Conservation (phyloP, 345 rosid species). For the Combretum micranthum region DNA sequence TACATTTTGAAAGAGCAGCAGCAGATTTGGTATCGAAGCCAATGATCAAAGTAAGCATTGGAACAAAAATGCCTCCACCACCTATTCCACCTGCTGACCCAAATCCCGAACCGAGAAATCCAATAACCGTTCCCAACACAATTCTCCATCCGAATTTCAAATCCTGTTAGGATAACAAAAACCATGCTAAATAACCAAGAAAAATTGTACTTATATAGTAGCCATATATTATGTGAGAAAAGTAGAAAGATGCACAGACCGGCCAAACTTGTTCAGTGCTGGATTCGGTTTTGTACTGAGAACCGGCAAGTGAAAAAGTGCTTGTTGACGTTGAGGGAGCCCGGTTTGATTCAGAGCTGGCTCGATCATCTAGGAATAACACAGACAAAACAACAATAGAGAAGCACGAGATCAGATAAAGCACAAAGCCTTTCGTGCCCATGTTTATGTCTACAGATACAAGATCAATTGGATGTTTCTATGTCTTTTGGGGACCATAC, state of each 20-base stretch:
- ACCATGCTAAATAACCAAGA: neutral
- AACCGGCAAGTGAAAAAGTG: neutral
- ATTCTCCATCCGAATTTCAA: slow-evolving; percentile 63
- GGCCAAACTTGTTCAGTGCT: slow-evolving; percentile 52
- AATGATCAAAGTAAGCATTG: slow-evolving; percentile 82
- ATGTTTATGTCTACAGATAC: slow-evolving; percentile 3
- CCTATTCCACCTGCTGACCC: slow-evolving; percentile 95
- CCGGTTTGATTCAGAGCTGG: neutral
- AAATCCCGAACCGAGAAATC: slow-evolving; percentile 81
- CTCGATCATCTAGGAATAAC: slow-evolving; percentile 21
- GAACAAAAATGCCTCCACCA: slow-evolving; percentile 92
- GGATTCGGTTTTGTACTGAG: neutral
- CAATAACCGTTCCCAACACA: slow-evolving; percentile 61
- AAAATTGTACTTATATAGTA: too few species aligned
- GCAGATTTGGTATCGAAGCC: slow-evolving; percentile 93
- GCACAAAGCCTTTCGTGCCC: slow-evolving; percentile 44
- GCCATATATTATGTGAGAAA: too few species aligned
- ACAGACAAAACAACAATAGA: slow-evolving; percentile 45
- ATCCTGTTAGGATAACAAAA: slow-evolving; percentile 23
- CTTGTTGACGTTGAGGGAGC: slow-evolving; percentile 11
- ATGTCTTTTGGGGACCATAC: too few species aligned
- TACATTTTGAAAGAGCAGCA: slow-evolving; percentile 90
- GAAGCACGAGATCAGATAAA: slow-evolving; percentile 49
- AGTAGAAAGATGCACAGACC: slow-evolving; percentile 24
- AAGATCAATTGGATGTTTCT: too few species aligned